Base-by-base conservation (phyloP, 2,329 filamentous ascomycete species). In the Cladosporium halotolerans region DNA sequence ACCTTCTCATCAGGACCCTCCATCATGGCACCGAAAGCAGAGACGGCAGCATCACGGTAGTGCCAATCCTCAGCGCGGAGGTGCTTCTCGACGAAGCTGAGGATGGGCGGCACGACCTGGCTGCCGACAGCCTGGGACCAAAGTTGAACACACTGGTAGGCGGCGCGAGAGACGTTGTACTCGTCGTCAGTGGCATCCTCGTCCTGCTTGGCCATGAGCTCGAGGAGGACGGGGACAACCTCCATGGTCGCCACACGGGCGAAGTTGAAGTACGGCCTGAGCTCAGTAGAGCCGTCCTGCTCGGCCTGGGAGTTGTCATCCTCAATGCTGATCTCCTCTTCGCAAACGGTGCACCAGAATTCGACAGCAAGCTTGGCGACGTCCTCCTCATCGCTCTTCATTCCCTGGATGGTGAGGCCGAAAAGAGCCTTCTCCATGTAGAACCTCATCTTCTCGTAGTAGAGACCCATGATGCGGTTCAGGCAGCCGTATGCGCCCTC, bases 341-440 rank as follows among this genome's bases (percentile, higher is more conserved):
- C 93, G 72, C 93, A 99, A 45, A 99, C 93, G n/a, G 93, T 96
- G 78, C 92, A 97, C 93, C 93, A 99, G 76, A 99, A 99, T 71
- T 99, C 93, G 61, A 99, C 90, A 36, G 93, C 93, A 53, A 99
- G 80, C 80, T 99, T 99, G 58, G 93, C 88, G 51, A 99, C 93
- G 69, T 99, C 93, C 72, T 99, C 93, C 64, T 99, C 93, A 7
- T 91, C 86, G 65, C 84, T 95, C 82, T 96, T 96, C 93, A 99
- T 99, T 62, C 93, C 93, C 70, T 96, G 85, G 59, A 99, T 96
- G 38, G 93, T 99, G 39, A 99, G 80, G 55, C 93, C 93, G 65
- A 99, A 99, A 41, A 99, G 81, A 34, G 93, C 93, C 82, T 97
- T 97, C 79, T 99, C 93, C 93, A 99, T 99, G 78, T 99, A 99